phyloP scores from a whole-genome alignment of 1,284 basidiomycete species.

The Microbotryomycetes sp. region DNA sequence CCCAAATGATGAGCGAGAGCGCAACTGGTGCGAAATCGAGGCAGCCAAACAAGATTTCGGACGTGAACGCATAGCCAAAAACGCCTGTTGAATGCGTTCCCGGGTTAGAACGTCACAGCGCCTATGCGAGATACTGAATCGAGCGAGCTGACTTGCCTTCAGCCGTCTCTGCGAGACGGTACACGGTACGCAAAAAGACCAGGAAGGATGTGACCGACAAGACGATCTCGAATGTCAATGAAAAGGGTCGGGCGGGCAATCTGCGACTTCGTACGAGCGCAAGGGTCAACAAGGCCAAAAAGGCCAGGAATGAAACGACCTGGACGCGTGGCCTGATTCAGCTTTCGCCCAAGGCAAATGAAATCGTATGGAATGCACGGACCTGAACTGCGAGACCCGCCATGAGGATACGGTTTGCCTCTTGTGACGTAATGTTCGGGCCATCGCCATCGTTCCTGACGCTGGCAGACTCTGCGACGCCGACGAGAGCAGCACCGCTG shows the following conservation, averaged over 20 bases:
- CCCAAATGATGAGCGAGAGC: slow-evolving; percentile 38
- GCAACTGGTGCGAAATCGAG: slow-evolving; percentile 42
- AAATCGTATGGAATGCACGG: too few species aligned
- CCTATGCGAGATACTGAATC: background rate
- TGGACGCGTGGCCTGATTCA: too few species aligned
- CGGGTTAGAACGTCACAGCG: background rate
- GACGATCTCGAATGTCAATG: slow-evolving; percentile 32
- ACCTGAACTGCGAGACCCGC: slow-evolving; percentile 43
- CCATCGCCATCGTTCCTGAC: slow-evolving; percentile 24
- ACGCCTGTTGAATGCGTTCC: slow-evolving; percentile 33
- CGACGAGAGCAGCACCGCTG: slow-evolving; percentile 42
- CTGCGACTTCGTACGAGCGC: background rate
- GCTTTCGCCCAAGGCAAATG: too few species aligned
- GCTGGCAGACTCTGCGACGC: slow-evolving; percentile 38
- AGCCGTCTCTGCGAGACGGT: slow-evolving; percentile 42
- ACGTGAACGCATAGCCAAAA: slow-evolving; percentile 37
- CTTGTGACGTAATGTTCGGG: slow-evolving; percentile 36
- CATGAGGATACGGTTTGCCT: slow-evolving; percentile 42
- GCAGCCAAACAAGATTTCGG: slow-evolving; percentile 39
- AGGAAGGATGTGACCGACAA: slow-evolving; percentile 34
- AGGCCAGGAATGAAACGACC: slow-evolving; percentile 39
- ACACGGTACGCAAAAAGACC: slow-evolving; percentile 41
- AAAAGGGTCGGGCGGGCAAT: background rate
- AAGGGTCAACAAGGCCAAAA: slow-evolving; percentile 35
- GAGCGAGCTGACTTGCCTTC: slow-evolving; percentile 36